Conservation (phyloP, 768 basidiomycete genomes). For the Tremella yokohamensis region DNA sequence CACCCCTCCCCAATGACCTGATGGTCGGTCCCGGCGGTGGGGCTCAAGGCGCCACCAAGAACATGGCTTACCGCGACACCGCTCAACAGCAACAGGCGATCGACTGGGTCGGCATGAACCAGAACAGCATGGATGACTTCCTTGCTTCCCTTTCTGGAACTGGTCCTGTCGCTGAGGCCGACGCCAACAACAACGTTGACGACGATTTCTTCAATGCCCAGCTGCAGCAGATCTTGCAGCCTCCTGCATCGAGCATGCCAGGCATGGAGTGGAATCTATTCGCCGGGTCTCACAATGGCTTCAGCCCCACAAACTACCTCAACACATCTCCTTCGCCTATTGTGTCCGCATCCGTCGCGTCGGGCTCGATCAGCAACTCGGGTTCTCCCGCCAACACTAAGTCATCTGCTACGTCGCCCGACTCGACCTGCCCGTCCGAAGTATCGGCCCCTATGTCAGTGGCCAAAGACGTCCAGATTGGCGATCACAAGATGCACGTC, state of each 20-base stretch:
- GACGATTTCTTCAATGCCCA: constrained; percentile 38
- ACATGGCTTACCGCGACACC: constrained; percentile 33
- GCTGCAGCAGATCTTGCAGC: constrained; percentile 29
- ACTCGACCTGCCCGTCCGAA: constrained; percentile 1
- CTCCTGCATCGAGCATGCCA: constrained; percentile 12
- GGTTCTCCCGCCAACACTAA: constrained; percentile 18
- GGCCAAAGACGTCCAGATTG: background rate
- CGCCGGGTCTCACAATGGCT: constrained; percentile 3
- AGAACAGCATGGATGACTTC: constrained; percentile 40
- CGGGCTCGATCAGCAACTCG: background rate
- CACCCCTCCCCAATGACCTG: background rate
- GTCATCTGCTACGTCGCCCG: constrained; percentile 12
- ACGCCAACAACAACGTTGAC: constrained; percentile 10
- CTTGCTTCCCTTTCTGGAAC: constrained; percentile 28
- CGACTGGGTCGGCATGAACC: constrained; percentile 33
- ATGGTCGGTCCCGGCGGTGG: background rate
- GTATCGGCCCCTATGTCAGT: constrained; percentile 22
- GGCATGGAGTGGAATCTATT: constrained; percentile 21
- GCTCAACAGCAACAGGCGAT: background rate
- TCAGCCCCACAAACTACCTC: constrained; percentile 46
- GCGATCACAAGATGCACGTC: background rate
- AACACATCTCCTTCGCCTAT: constrained; percentile 46
- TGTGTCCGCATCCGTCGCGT: constrained; percentile 16
- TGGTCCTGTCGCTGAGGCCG: constrained; percentile 5
- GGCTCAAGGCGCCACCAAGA: constrained; percentile 6